Evolutionary conservation across 2,329 filamentous ascomycete species (phyloP).

Genomic region (Penicillium brevicompactum): DNA sequence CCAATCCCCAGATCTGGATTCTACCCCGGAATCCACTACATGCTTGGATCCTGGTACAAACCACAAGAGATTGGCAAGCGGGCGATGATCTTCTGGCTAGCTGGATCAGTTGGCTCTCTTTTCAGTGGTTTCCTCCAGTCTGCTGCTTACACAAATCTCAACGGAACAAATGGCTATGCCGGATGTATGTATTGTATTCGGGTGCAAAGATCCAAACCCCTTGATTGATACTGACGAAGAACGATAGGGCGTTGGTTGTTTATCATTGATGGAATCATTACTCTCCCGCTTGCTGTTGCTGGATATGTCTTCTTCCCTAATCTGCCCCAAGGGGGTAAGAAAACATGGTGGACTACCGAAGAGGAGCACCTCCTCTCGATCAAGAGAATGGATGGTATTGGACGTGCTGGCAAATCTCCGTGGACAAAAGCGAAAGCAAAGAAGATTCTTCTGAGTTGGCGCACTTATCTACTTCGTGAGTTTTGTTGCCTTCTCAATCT

Average conservation of each 20-base stretch:
- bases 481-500: neutral
- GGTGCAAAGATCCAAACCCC: neutral
- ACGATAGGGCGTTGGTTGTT: constrained; percentile 29
- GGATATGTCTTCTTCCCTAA: constrained; percentile 28
- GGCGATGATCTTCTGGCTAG: constrained; percentile 27
- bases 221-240: neutral
- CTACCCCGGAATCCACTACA: constrained; percentile 28
- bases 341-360: constrained; percentile 27
- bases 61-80: constrained; percentile 27
- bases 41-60: constrained; percentile 31
- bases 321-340: constrained; percentile 21
- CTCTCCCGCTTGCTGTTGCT: constrained; percentile 24
- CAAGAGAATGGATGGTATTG: constrained; percentile 37
- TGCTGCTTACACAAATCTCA: constrained; percentile 25
- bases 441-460: constrained; percentile 42
- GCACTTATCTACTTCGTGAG: constrained; percentile 42
- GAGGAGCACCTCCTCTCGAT: constrained; percentile 27
- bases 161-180: constrained; percentile 24
- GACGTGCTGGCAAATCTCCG: constrained; percentile 39
- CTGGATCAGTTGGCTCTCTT: constrained; percentile 20
- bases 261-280: constrained; percentile 30
- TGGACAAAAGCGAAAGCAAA: constrained; percentile 39
- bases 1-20: constrained; percentile 18
- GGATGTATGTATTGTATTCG: constrained; percentile 20
- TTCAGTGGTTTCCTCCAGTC: constrained; percentile 28